These are phyloP conservation scores for Medicago arabica DNA, from an alignment of 306 rosid species.

Conservation along the genomic window DNA sequence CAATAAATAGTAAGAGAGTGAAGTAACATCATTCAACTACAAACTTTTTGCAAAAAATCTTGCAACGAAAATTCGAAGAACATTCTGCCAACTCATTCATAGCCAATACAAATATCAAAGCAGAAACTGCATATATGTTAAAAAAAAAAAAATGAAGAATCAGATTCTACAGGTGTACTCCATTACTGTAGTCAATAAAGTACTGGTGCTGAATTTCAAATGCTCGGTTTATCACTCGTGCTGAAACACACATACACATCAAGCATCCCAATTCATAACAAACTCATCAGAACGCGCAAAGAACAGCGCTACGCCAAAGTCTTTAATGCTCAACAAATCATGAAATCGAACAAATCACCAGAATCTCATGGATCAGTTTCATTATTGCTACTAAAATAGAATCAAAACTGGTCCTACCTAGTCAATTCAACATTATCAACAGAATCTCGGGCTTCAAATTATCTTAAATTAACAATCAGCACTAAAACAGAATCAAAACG, in stretches of 20 bases:
- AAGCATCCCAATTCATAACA: not conserved
- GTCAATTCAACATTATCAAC: slow-evolving; percentile 26
- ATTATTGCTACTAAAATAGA: not conserved
- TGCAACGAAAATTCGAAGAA: not conserved
- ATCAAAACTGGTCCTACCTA: slow-evolving; percentile 12
- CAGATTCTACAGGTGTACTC: slow-evolving; percentile 2
- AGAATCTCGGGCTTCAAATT: slow-evolving; percentile 30
- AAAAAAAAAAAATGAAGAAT: not conserved
- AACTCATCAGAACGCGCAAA: slow-evolving; percentile 11
- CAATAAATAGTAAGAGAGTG: no score
- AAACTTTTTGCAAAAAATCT: slow-evolving; percentile 15
- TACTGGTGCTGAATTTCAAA: slow-evolving; percentile 17
- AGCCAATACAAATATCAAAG: slow-evolving; percentile 5
- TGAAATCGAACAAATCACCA: slow-evolving; percentile 11
- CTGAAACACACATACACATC: not conserved
- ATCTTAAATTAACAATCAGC: not conserved
- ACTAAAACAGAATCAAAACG: slow-evolving; percentile 11
- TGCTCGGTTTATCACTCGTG: slow-evolving; percentile 1
- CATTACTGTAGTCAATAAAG: slow-evolving; percentile 12
- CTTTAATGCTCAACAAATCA: slow-evolving; percentile 14
- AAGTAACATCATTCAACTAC: not conserved
- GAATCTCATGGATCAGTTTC: slow-evolving; percentile 34
- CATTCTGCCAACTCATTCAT: not conserved
- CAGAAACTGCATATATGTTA: slow-evolving; percentile 8
- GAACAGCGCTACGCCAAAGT: slow-evolving; percentile 18